These are phyloP conservation scores for Urtica urens DNA, from an alignment of 306 rosid species.

Conservation along the genomic window DNA sequence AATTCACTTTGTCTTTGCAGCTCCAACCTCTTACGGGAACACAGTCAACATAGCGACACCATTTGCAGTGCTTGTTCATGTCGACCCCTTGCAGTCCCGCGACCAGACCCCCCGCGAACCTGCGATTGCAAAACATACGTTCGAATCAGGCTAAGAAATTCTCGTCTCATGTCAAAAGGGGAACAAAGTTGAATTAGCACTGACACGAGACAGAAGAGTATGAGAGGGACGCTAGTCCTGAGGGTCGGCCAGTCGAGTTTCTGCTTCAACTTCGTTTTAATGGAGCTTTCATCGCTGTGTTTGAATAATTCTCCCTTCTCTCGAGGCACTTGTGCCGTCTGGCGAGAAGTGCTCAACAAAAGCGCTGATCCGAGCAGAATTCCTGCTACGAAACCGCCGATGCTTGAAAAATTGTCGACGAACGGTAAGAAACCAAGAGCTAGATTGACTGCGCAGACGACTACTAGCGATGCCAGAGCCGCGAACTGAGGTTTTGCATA, in stretches of 20 bases:
- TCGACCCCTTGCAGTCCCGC: constrained; percentile 52
- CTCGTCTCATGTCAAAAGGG: constrained; percentile 4
- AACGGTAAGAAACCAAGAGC: constrained; percentile 72
- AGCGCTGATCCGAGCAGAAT: constrained; percentile 68
- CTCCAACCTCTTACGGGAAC: constrained; percentile 65
- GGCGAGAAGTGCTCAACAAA: constrained; percentile 39
- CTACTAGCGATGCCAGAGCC: constrained; percentile 40
- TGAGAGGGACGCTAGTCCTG: constrained; percentile 40
- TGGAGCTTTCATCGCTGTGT: constrained; percentile 31
- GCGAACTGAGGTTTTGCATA: constrained; percentile 39
- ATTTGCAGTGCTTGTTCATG: constrained; percentile 63
- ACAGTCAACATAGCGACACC: constrained; percentile 75
- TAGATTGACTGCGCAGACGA: constrained; percentile 47
- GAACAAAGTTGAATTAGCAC: constrained; percentile 16
- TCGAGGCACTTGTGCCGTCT: constrained; percentile 31
- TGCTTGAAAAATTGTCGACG: constrained; percentile 61
- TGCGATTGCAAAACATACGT: constrained; percentile 30
- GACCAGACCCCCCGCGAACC: constrained; percentile 63
- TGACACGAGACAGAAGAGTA: constrained; percentile 60
- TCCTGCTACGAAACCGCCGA: constrained; percentile 79
- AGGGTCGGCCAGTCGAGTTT: constrained; percentile 52
- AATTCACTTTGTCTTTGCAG: constrained; percentile 41
- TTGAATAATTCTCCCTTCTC: constrained; percentile 41
- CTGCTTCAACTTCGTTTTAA: constrained; percentile 42
- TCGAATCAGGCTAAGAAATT: constrained; percentile 24